These are phyloP conservation scores for Mycena vitilis DNA, from an alignment of 768 basidiomycete species.

Conservation along the genomic window DNA sequence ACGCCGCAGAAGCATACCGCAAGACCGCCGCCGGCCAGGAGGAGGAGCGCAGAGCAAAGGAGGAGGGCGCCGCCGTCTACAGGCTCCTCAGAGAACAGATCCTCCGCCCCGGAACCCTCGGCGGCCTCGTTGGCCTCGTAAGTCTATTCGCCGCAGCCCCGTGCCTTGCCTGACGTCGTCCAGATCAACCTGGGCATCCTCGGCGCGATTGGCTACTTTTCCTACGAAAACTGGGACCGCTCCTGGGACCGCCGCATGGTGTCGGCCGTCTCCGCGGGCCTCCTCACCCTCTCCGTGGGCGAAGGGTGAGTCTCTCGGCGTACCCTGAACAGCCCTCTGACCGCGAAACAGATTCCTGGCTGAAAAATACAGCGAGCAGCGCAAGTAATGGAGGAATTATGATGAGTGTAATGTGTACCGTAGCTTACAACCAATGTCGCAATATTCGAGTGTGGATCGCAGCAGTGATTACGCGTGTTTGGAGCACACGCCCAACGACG, in stretches of 20 bases:
- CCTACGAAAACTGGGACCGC: slow-evolving; percentile 73
- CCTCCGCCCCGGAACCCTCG: slow-evolving; percentile 72
- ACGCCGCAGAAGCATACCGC: slow-evolving; percentile 68
- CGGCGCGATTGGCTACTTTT: slow-evolving; percentile 70
- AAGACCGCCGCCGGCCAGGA: slow-evolving; percentile 67
- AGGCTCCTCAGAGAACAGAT: slow-evolving; percentile 64
- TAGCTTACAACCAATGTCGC: neutral
- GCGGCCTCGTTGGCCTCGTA: slow-evolving; percentile 73
- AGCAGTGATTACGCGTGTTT: neutral
- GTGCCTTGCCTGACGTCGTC: slow-evolving; percentile 47
- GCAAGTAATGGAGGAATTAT: neutral
- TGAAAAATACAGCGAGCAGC: slow-evolving; percentile 36
- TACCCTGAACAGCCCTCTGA: neutral
- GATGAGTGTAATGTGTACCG: neutral
- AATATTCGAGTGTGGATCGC: neutral
- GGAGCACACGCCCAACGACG: slow-evolving; percentile 6
- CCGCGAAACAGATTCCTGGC: slow-evolving; percentile 32
- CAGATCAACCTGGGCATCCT: slow-evolving; percentile 67
- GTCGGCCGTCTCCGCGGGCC: slow-evolving; percentile 65
- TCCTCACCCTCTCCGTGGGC: slow-evolving; percentile 70
- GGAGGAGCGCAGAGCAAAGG: slow-evolving; percentile 66
- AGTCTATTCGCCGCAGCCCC: slow-evolving; percentile 39
- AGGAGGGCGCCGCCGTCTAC: slow-evolving; percentile 69
- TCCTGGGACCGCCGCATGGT: slow-evolving; percentile 77
- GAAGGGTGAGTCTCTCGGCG: slow-evolving; percentile 66